Evolutionary conservation across 495 filamentous ascomycete species (phyloP), one percentile per base, ranked within the genome.

Genomic region (Penicillium argentinense): DNA sequence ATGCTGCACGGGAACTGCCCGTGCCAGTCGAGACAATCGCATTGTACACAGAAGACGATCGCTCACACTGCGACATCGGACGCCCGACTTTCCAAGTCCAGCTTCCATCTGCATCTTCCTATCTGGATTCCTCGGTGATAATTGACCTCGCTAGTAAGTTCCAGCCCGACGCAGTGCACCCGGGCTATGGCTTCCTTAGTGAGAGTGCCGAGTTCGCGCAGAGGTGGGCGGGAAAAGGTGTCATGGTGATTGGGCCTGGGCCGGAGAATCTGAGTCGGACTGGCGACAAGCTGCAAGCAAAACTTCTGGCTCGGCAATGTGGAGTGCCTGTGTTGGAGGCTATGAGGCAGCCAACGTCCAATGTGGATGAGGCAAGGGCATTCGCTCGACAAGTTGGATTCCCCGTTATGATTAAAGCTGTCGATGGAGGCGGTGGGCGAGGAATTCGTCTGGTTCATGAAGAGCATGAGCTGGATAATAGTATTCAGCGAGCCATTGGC

Each of bases 121-220:
- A 82, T 59, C 57, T 80, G 36, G 67, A 80, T 53, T 74, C 81
- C 25, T 33, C 62, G 9, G 45, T 66, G 5, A 56, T 84, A 0
- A 58, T 82, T 11, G 49, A 62, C 2, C 38, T 82, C 17, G 75
- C 45, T 5, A 69, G 72, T 45, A 63, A 75, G 33, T 59, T 82
- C 53, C 53, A 51, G 0, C 76, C 82, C n/a, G 76, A 84, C 46
- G 63, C 77, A 9, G 65, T 84, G 4, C 80, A 83, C 54, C 80
- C 81, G 0, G 81, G 81, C 0, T 85, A 85, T 64, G 81, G 81
- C 8, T 85, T 84, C 44, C 65, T 85, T 3, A 80, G 78, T 19
- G 81, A 85, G 54, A 80, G 71, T 41, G 59, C 74, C 11, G 76
- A 78, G 2, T 80, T 85, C 46, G 66, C 78, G 0, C 48, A 48